Conservation (phyloP, 2,329 filamentous ascomycete species). For the Endoconidiophora polonica region DNA sequence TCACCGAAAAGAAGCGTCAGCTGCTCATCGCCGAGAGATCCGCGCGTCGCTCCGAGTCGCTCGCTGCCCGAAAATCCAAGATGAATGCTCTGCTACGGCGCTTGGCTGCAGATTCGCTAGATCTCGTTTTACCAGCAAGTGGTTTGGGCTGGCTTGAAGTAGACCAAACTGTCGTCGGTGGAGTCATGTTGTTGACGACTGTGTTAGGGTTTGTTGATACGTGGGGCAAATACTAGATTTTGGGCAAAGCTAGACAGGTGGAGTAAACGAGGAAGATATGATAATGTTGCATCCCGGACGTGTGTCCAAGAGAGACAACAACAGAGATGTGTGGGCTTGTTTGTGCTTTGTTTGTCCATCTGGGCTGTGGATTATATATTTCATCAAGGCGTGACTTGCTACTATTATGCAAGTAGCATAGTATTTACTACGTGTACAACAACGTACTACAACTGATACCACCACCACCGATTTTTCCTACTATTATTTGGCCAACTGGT, state of each 20-base stretch:
- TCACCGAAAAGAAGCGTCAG: neutral
- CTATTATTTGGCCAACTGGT: neutral
- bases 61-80: neutral
- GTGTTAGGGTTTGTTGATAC: constrained; percentile 41
- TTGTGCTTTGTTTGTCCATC: no score
- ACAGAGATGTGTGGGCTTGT: neutral
- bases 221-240: constrained; percentile 34
- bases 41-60: neutral
- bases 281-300: neutral
- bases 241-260: neutral
- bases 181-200: constrained; percentile 45
- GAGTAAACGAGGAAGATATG: neutral
- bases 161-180: constrained; percentile 34
- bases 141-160: constrained; percentile 43
- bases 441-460: neutral
- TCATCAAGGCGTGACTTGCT: neutral
- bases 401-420: neutral
- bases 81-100: constrained; percentile 25
- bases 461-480: neutral
- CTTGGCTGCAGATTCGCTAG: constrained; percentile 40
- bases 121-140: constrained; percentile 44
- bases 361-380: neutral
- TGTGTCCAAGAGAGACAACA: neutral
- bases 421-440: neutral
- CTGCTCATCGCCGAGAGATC: neutral